phyloP scores from a whole-genome alignment of 306 rosid genomes.

The Begonia loranthoides region DNA sequence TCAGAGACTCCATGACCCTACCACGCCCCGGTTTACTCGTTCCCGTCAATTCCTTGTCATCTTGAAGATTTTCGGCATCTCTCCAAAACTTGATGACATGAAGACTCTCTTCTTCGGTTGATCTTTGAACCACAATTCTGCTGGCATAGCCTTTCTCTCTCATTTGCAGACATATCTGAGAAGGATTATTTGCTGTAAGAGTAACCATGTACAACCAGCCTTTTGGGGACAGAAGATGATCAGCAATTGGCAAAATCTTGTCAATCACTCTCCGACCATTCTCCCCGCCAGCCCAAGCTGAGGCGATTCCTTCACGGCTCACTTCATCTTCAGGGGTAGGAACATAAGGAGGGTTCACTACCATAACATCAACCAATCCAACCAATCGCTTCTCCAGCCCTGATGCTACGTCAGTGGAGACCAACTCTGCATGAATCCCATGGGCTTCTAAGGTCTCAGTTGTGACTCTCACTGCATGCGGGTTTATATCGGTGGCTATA shows the following conservation, averaged over 20 bases:
- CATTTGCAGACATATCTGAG: conserved; percentile 67
- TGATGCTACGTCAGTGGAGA: conserved; percentile 59
- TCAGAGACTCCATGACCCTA: conserved; percentile 25
- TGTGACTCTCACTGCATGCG: conserved; percentile 55
- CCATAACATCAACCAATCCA: conserved; percentile 70
- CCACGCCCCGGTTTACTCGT: conserved; percentile 20
- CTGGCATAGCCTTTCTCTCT: conserved; percentile 69
- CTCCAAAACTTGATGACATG: conserved; percentile 91
- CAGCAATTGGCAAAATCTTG: conserved; percentile 61
- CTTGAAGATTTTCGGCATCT: conserved; percentile 21
- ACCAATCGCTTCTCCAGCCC: conserved; percentile 71
- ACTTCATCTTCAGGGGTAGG: conserved; percentile 96
- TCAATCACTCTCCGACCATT: conserved; percentile 79
- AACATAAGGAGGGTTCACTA: conserved; percentile 94
- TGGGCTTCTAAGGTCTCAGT: conserved; percentile 67
- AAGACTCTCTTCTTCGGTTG: conserved; percentile 86
- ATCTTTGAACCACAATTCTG: conserved; percentile 68
- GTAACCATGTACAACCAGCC: conserved; percentile 93
- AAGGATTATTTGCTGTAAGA: conserved; percentile 65
- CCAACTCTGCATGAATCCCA: conserved; percentile 73
- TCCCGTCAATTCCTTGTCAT: conserved; percentile 16
- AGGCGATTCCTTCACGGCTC: conserved; percentile 55
- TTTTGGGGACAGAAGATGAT: conserved; percentile 55
- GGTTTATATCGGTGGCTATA: conserved; percentile 85
- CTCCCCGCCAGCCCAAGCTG: conserved; percentile 98